Base-by-base conservation (phyloP, 2,329 filamentous ascomycete genomes). In the Penicillium nordicum region DNA sequence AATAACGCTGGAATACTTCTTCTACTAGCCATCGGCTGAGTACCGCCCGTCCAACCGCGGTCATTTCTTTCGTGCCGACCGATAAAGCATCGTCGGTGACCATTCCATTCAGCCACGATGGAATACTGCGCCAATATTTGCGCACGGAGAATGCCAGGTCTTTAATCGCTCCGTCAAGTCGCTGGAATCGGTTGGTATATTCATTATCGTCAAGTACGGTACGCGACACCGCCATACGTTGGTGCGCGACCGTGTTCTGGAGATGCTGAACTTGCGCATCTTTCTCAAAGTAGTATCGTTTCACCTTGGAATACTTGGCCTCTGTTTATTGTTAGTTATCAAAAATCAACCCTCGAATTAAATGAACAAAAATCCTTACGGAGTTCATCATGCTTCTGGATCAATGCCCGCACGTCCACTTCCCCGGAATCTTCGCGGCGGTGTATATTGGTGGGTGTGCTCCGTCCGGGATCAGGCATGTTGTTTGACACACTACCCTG, bases 61-160 rank as follows among this genome's bases (percentile, higher is more conserved):
- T 97, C 94, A 99, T 99, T 74, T 99, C 94, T 73, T 97, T 92
- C 70, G 92, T 96, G 59, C 92, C 94, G 10, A 88, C 91, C 66
- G 87, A 84, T 52, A 95, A 81, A 0, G 92, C 93, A 67, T 96
- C 92, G 50, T 88, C 82, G 72, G 93, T 97, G 62, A 96, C 89
- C 53, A 86, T 90, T 25, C 82, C 82, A 53, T 86, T 83, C 43
- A 99, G 80, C 91, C 92, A 97, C 6, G 80, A 71, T 0, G 94
- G 94, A 53, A 97, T 81, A 34, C 80, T 80, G 60, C 85, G 85
- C 94, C 94, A 99, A 69, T 95, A 89, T 75, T 97, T 97, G 61
- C 94, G 88, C 61, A 97, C 95, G 64, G 94, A 93, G 79, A 97
- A 99, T 0, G 94, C 88, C 10, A 99, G 81, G 71, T 99, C 95